Evolutionary conservation across 768 basidiomycete species (phyloP).

Genomic region (Auriscalpium microsporum): DNA sequence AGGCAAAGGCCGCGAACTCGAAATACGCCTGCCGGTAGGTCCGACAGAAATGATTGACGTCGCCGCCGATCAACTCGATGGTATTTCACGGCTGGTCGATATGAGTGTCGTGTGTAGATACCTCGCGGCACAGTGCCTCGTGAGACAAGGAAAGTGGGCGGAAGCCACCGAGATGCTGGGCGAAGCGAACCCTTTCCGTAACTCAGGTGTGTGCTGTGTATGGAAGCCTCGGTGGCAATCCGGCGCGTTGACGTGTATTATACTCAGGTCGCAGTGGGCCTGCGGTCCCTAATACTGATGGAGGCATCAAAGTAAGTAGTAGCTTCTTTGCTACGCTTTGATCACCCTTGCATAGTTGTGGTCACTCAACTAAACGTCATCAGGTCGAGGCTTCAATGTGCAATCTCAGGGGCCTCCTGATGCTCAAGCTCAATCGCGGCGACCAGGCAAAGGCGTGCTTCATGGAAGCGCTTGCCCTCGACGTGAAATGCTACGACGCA

Average conservation of each 20-base stretch:
- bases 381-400: slow-evolving; percentile 98
- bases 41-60: slow-evolving; percentile 65
- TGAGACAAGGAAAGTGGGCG: slow-evolving; percentile 84
- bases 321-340: background rate
- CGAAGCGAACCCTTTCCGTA: slow-evolving; percentile 81
- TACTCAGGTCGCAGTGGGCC: slow-evolving; percentile 52
- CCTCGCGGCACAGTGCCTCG: slow-evolving; percentile 92
- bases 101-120: slow-evolving; percentile 95
- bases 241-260: background rate
- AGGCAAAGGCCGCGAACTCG: slow-evolving; percentile 41
- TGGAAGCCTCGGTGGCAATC: background rate
- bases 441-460: slow-evolving; percentile 91
- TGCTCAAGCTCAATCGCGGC: slow-evolving; percentile 87
- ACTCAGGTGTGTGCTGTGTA: slow-evolving; percentile 38
- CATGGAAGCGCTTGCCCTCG: slow-evolving; percentile 89
- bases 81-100: slow-evolving; percentile 75
- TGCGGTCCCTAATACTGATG: slow-evolving; percentile 74
- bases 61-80: slow-evolving; percentile 53
- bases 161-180: slow-evolving; percentile 92
- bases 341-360: too few relatives aligned
- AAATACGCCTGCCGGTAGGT: slow-evolving; percentile 58
- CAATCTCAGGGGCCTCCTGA: slow-evolving; percentile 84
- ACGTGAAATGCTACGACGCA: slow-evolving; percentile 96
- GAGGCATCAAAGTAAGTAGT: slow-evolving; percentile 79
- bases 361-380: background rate